Evolutionary conservation across 192 early-diverging fungal species (phyloP), one percentile per base, ranked within the genome.

Genomic region (Coemansia sp.): DNA sequence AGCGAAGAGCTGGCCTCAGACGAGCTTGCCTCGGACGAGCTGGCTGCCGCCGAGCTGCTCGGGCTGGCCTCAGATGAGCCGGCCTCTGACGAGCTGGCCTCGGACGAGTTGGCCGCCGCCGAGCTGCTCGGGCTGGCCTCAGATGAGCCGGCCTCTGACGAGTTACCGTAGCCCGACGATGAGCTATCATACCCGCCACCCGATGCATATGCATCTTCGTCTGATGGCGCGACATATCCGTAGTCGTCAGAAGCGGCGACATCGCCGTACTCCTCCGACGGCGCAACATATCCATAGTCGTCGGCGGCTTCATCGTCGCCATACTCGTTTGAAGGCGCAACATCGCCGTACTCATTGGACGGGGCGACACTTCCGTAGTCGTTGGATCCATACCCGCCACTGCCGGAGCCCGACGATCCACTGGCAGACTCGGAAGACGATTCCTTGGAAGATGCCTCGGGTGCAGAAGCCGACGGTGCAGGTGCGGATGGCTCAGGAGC

Each of bases 361-460:
- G 32, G n/a, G n/a, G n/a, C n/a, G n/a, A n/a, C n/a, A n/a, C 45
- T 22, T 25, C 39, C 43, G 10, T 58, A 48, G 6, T 44, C 28
- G 20, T 28, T 33, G 18, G 9, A 38, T 1, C 36, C 36, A 38
- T 35, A 29, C 0, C 47, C 47, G 23, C 13, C 14, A 16, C 17
- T 17, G 35, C 35, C 35, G 33, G 33, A 2, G 33, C 17, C 33
- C 17, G 33, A 16, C 12, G 2, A 35, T 35, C 33, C 3, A 16
- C 17, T 4, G 33, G 33, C 33, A 35, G 33, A 35, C 6, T 42
- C 40, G 20, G 21, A 26, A 19, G 19, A 35, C 2, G 34, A 3
- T 7, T 35, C 13, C 4, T 17, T 35, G 4, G 34, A 35, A 7
- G 34, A 31, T 6, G 30, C 30, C 30, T 31, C 30, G 30, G n/a